Evolutionary conservation across 1,284 basidiomycete genomes (phyloP).

Genomic region (Ustilago crameri): DNA sequence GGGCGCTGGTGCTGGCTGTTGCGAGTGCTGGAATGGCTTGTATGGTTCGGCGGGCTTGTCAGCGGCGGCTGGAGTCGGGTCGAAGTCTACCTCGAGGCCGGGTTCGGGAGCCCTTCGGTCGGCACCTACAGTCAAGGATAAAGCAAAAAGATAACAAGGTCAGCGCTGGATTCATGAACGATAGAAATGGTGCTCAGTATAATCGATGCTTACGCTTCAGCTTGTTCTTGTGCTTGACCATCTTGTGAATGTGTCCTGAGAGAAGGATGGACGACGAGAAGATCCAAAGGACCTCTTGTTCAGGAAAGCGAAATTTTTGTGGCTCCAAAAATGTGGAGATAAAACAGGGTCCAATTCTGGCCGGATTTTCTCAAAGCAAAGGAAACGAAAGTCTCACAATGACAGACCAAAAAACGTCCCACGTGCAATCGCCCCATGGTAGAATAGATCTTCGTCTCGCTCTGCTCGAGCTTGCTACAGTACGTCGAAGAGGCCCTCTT

Average conservation of each 20-base stretch:
- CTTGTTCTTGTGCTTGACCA: constrained; percentile 45
- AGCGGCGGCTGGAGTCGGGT: constrained; percentile 8
- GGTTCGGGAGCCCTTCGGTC: constrained; percentile 40
- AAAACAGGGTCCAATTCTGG: too few species aligned
- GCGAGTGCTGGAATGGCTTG: constrained; percentile 38
- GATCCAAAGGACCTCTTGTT: constrained; percentile 3
- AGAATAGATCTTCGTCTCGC: too few species aligned
- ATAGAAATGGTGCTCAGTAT: background rate
- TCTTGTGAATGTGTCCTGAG: background rate
- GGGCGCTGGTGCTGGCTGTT: constrained; percentile 6
- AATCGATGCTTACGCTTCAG: constrained; percentile 20
- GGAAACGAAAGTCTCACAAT: too few species aligned
- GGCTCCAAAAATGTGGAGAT: too few species aligned
- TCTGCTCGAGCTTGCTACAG: too few species aligned
- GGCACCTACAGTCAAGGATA: constrained; percentile 10
- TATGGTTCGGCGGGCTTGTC: constrained; percentile 7
- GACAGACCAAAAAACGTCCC: too few species aligned
- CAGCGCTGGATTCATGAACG: background rate
- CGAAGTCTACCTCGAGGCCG: constrained; percentile 30
- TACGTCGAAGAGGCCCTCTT: too few species aligned
- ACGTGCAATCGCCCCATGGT: too few species aligned
- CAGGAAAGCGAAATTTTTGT: too few species aligned
- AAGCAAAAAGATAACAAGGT: background rate
- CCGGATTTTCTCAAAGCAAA: too few species aligned
- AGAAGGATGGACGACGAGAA: background rate